phyloP scores from a whole-genome alignment of 2,329 filamentous ascomycete genomes.

The Trichothecium sympodiale region DNA sequence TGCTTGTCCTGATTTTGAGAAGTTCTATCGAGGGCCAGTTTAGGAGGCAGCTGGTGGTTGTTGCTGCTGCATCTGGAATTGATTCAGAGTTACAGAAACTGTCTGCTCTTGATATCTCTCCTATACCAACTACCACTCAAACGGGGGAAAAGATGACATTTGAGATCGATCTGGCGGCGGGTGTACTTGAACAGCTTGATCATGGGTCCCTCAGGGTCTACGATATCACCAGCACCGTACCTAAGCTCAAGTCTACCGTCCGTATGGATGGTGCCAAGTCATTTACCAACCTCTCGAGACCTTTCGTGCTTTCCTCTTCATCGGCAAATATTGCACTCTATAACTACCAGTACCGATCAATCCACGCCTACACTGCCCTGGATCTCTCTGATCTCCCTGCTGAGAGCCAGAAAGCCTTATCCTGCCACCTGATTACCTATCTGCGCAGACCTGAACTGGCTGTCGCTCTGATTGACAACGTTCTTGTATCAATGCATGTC shows the following conservation, averaged over 20 bases:
- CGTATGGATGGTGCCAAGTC: constrained; percentile 41
- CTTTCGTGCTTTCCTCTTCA: constrained; percentile 54
- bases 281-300: constrained; percentile 55
- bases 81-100: constrained; percentile 21
- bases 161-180: constrained; percentile 17
- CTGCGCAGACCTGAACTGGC: constrained; percentile 56
- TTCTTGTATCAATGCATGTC: constrained; percentile 59
- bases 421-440: constrained; percentile 43
- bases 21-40: constrained; percentile 17
- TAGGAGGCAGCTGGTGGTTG: constrained; percentile 19
- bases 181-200: constrained; percentile 49
- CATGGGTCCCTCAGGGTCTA: constrained; percentile 46
- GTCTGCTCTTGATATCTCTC: constrained; percentile 27
- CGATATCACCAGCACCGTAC: constrained; percentile 51
- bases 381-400: constrained; percentile 29
- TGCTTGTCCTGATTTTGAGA: constrained; percentile 40
- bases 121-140: constrained; percentile 13
- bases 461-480: constrained; percentile 51
- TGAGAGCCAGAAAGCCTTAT: constrained; percentile 21
- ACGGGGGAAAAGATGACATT: too few relatives aligned
- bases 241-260: constrained; percentile 46
- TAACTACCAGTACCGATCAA: constrained; percentile 56
- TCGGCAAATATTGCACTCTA: constrained; percentile 47
- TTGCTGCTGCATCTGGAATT: constrained; percentile 18
- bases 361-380: constrained; percentile 39